Evolutionary conservation across 768 basidiomycete species (phyloP).

Genomic region (Megacollybia marginata): DNA sequence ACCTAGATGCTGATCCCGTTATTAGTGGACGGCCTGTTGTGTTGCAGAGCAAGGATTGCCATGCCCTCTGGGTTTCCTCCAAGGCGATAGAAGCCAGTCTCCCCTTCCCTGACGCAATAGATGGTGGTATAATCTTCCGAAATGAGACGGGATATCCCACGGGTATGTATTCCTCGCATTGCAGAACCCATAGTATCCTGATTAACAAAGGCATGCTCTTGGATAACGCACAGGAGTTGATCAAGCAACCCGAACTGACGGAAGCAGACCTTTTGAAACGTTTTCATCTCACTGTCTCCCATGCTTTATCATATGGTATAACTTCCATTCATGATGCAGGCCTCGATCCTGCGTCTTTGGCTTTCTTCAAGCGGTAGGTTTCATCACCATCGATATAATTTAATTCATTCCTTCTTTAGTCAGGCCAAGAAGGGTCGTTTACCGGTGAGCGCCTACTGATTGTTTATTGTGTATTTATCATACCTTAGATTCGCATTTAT

Average conservation of each 20-base stretch:
- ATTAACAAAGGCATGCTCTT: slow-evolving; percentile 56
- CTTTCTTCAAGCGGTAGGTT: slow-evolving; percentile 62
- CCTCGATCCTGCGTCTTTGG: slow-evolving; percentile 57
- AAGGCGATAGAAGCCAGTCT: slow-evolving; percentile 48
- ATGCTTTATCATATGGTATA: slow-evolving; percentile 66
- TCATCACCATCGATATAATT: neutral
- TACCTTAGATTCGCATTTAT: slow-evolving; percentile 62
- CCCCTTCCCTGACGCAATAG: slow-evolving; percentile 60
- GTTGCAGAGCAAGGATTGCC: slow-evolving; percentile 81
- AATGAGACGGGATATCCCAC: slow-evolving; percentile 62
- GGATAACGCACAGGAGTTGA: slow-evolving; percentile 80
- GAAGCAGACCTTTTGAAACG: slow-evolving; percentile 53
- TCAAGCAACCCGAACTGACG: slow-evolving; percentile 56
- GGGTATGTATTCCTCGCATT: slow-evolving; percentile 30
- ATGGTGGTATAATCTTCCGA: slow-evolving; percentile 76
- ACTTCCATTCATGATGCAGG: slow-evolving; percentile 88
- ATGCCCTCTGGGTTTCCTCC: slow-evolving; percentile 81
- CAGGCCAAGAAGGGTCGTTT: slow-evolving; percentile 51
- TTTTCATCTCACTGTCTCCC: slow-evolving; percentile 54
- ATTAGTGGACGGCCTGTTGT: slow-evolving; percentile 65
- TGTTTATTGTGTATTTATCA: slow-evolving; percentile 2
- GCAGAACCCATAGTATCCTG: no score
- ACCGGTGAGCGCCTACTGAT: slow-evolving; percentile 37
- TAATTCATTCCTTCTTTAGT: slow-evolving; percentile 29
- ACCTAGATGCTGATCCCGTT: slow-evolving; percentile 64